Percentiles rank a stretch among this genome's conserved stretches.
phyloP scores from a whole-genome alignment of 768 basidiomycete species.

The Phlegmacium glaucopus region DNA sequence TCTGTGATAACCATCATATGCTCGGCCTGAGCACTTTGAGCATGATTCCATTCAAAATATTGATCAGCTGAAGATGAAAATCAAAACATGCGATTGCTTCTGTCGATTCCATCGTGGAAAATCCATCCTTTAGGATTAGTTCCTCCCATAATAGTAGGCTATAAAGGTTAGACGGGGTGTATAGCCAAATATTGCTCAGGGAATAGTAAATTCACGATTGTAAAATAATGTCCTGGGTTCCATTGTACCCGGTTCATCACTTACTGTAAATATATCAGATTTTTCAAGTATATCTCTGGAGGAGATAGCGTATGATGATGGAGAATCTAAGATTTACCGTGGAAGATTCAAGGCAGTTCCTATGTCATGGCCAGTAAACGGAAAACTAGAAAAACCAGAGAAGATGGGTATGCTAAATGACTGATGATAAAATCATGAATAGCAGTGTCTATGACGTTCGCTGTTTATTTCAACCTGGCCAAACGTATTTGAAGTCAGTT shows the following conservation, averaged over 20 bases:
- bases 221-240: slow-evolving; percentile 85
- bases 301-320: slow-evolving; percentile 55
- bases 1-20: slow-evolving; percentile 87
- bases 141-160: slow-evolving; percentile 83
- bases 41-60: slow-evolving; percentile 59
- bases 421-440: slow-evolving; percentile 71
- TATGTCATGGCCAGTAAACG: slow-evolving; percentile 88
- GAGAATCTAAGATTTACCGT: slow-evolving; percentile 78
- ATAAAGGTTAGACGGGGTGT: neutral
- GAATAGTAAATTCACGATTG: slow-evolving; percentile 45
- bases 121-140: slow-evolving; percentile 63
- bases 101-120: slow-evolving; percentile 86
- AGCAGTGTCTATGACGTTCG: slow-evolving; percentile 66
- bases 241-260: slow-evolving; percentile 83
- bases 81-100: slow-evolving; percentile 41
- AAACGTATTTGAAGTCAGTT: neutral
- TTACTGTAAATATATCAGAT: slow-evolving; percentile 43
- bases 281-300: neutral
- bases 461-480: slow-evolving; percentile 66
- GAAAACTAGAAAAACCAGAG: slow-evolving; percentile 69
- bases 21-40: slow-evolving; percentile 81
- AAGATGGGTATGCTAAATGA: slow-evolving; percentile 81
- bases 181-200: neutral
- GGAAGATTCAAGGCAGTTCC: slow-evolving; percentile 78
- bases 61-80: too few relatives aligned